A percentile compares a stretch with the other conserved stretches of the same genome.
Conservation (phyloP, 441 rosid species). For the Biscutella laevigata region DNA sequence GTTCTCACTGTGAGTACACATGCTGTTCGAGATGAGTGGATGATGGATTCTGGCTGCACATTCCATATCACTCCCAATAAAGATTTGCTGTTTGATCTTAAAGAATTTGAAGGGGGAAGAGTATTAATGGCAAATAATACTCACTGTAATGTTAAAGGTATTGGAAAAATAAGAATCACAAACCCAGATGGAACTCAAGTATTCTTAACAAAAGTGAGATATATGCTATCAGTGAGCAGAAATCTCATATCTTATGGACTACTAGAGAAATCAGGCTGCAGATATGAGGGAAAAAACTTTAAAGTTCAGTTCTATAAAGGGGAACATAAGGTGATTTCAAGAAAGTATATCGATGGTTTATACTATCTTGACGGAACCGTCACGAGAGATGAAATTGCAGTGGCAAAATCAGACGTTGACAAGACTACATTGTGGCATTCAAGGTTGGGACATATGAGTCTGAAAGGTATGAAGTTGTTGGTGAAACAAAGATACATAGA, state of each 20-base stretch:
- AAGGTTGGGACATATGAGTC: neutral
- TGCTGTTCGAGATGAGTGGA: neutral
- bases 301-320: neutral
- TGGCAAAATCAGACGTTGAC: neutral
- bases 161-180: too few relatives aligned
- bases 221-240: neutral
- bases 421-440: neutral
- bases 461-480: neutral
- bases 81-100: neutral
- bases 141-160: neutral
- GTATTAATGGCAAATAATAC: neutral
- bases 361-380: neutral
- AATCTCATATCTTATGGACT: neutral
- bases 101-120: neutral
- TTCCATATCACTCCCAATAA: neutral
- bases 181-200: neutral
- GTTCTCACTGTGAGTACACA: neutral
- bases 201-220: too few relatives aligned
- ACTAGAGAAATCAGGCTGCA: neutral
- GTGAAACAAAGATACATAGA: neutral
- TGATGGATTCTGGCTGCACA: neutral
- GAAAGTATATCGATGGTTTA: neutral
- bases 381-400: neutral
- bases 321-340: neutral
- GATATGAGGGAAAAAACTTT: neutral